Conservation (phyloP, 2,329 filamentous ascomycete species). For the Leptoxyphium fumago region DNA sequence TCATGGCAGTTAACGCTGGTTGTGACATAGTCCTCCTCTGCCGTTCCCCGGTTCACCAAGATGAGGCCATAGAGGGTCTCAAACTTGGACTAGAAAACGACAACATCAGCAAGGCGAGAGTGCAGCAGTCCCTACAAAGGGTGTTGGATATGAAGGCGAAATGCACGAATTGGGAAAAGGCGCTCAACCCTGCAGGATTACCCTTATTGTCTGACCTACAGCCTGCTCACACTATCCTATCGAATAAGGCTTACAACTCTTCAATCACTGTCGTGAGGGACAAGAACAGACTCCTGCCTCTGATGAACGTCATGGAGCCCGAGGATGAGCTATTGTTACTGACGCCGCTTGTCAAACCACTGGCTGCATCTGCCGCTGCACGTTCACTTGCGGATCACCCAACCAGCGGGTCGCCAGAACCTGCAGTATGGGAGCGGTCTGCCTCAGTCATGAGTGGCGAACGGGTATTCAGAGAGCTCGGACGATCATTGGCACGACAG, state of each 20-base stretch:
- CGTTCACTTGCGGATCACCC: conserved; percentile 51
- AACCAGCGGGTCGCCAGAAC: conserved; percentile 42
- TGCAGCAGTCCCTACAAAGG: conserved; percentile 64
- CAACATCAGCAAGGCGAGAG: conserved; percentile 67
- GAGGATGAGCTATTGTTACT: conserved; percentile 82
- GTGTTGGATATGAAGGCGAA: conserved; percentile 68
- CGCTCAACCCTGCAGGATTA: conserved; percentile 72
- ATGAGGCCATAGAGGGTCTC: conserved; percentile 80
- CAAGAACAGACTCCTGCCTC: conserved; percentile 67
- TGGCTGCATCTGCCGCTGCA: conserved; percentile 78
- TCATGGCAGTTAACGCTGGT: conserved; percentile 94
- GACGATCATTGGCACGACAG: conserved; percentile 71
- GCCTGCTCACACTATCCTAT: conserved; percentile 65
- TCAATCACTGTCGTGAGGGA: conserved; percentile 90
- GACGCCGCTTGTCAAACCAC: conserved; percentile 77
- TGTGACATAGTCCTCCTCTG: conserved; percentile 86
- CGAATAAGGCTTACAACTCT: conserved; percentile 73
- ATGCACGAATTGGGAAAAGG: conserved; percentile 82
- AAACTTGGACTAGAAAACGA: conserved; percentile 82
- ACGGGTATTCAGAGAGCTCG: conserved; percentile 79
- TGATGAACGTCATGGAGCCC: conserved; percentile 65
- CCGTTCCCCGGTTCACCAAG: conserved; percentile 72
- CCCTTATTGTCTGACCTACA: conserved; percentile 66
- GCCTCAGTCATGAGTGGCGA: conserved; percentile 76
- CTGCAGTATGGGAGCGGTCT: conserved; percentile 39